phyloP scores from a whole-genome alignment of 2,329 filamentous ascomycete genomes.

The Arthrobotrys sinensis region DNA sequence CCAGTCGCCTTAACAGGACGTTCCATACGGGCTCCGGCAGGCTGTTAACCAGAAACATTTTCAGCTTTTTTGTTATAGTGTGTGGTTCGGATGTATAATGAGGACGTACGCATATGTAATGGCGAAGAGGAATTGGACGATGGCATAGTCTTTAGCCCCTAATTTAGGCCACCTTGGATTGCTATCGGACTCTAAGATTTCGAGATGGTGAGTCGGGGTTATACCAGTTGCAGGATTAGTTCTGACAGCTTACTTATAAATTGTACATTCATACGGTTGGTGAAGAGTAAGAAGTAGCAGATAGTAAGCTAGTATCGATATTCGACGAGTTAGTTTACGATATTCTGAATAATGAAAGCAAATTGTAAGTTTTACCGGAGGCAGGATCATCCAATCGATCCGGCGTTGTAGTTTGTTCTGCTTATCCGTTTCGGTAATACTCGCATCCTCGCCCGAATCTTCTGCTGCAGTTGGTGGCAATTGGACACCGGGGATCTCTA shows the following conservation, averaged over 20 bases:
- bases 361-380: slow-evolving; percentile 7
- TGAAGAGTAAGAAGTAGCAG: slow-evolving; percentile 41
- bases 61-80: background rate
- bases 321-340: background rate
- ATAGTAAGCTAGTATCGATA: slow-evolving; percentile 14
- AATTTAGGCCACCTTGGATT: background rate
- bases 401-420: slow-evolving; percentile 9
- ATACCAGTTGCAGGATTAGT: background rate
- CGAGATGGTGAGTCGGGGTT: too few relatives aligned
- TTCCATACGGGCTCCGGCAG: slow-evolving; percentile 42
- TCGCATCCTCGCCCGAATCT: slow-evolving; percentile 1
- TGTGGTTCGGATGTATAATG: background rate
- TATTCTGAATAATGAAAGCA: background rate
- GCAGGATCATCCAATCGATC: slow-evolving; percentile 37
- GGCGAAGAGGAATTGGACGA: slow-evolving; percentile 27
- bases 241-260: slow-evolving; percentile 15
- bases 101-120: slow-evolving; percentile 31
- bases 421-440: slow-evolving; percentile 29
- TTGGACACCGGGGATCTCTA: background rate
- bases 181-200: background rate
- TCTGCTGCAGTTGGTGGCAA: background rate
- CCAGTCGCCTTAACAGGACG: slow-evolving; percentile 24
- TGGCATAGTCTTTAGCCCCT: background rate
- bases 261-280: slow-evolving; percentile 36
- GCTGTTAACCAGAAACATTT: background rate